A percentile compares a stretch with the other conserved stretches of the same genome.
Conservation (phyloP, 352 stramenopile genomes). For the Plasmopara halstedii region DNA sequence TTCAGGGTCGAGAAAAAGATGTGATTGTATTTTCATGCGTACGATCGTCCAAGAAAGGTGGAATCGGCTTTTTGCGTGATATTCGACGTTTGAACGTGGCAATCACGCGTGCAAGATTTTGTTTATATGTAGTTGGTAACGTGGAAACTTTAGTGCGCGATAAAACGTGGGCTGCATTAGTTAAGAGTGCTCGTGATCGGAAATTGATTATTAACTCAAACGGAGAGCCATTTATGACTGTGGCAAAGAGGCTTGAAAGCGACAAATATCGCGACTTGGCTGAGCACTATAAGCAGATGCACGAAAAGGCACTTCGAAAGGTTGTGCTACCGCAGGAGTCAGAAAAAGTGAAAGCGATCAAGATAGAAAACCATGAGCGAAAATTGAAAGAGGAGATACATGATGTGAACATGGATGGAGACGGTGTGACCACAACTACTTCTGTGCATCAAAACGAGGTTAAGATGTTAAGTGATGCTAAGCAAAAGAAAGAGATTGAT, state of each 20-base stretch:
- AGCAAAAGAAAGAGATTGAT: background rate
- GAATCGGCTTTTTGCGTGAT: conserved; percentile 88
- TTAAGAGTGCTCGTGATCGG: conserved; percentile 59
- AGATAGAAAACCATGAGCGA: conserved; percentile 5
- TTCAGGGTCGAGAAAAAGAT: conserved; percentile 98
- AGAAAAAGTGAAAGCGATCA: conserved; percentile 1
- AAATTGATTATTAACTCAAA: conserved; percentile 55
- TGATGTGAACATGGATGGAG: conserved; percentile 1
- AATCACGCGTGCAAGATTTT: conserved; percentile 85
- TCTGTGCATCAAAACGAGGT: background rate
- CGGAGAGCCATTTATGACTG: conserved; percentile 29
- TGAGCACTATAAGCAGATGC: conserved; percentile 61
- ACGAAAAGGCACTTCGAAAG: conserved; percentile 52
- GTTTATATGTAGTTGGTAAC: conserved; percentile 82
- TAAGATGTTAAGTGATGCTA: conserved; percentile 1
- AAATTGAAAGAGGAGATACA: background rate
- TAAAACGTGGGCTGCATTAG: conserved; percentile 70
- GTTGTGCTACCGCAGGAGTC: conserved; percentile 6
- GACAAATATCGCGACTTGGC: conserved; percentile 31
- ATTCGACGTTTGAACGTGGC: conserved; percentile 86
- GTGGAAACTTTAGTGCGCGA: conserved; percentile 67
- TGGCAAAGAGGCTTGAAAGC: conserved; percentile 35
- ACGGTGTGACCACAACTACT: background rate
- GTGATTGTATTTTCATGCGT: conserved; percentile 98
- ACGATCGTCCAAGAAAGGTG: conserved; percentile 61